A percentile compares a stretch with the other conserved stretches of the same genome.
These are phyloP conservation scores for Paramyrothecium sp. DNA, from an alignment of 2,329 filamentous ascomycete species.

Conservation along the genomic window DNA sequence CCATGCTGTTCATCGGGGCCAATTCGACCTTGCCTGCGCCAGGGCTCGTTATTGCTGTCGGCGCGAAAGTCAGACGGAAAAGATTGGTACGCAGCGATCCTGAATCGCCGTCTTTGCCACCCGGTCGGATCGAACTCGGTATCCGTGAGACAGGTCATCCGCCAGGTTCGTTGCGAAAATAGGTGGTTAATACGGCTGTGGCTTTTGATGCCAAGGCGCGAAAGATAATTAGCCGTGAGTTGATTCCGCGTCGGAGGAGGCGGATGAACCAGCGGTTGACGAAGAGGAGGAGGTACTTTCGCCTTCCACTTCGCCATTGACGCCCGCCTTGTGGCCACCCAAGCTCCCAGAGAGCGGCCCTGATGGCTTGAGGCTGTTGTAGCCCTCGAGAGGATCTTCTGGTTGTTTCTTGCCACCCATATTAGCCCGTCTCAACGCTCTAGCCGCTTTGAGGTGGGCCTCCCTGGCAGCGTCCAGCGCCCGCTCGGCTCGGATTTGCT, in stretches of 20 bases:
- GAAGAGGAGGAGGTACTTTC: slow-evolving; percentile 24
- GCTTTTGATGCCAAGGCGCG: slow-evolving; percentile 12
- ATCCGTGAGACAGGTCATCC: too few relatives aligned
- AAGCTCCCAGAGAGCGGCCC: slow-evolving; percentile 36
- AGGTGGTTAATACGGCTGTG: too few relatives aligned
- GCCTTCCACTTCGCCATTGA: slow-evolving; percentile 28
- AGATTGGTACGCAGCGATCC: too few relatives aligned
- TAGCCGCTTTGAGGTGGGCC: slow-evolving; percentile 32
- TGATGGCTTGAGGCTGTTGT: slow-evolving; percentile 44
- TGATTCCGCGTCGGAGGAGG: slow-evolving; percentile 36
- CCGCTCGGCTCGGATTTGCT: slow-evolving; percentile 77
- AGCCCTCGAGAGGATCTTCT: slow-evolving; percentile 44
- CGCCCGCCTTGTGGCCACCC: slow-evolving; percentile 25
- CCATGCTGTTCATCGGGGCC: too few relatives aligned
- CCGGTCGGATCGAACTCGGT: too few relatives aligned
- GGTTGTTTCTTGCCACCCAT: slow-evolving; percentile 37
- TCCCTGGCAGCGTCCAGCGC: slow-evolving; percentile 43
- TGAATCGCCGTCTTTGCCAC: too few relatives aligned
- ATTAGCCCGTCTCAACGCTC: slow-evolving; percentile 47
- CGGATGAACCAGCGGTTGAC: slow-evolving; percentile 18
- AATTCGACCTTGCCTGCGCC: too few relatives aligned
- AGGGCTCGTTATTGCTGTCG: too few relatives aligned
- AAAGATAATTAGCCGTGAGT: slow-evolving; percentile 26
- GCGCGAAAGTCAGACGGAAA: too few relatives aligned
- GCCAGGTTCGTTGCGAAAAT: too few relatives aligned